These are phyloP conservation scores for Boletus tylopilopsis DNA, from an alignment of 768 basidiomycete species.

Conservation along the genomic window DNA sequence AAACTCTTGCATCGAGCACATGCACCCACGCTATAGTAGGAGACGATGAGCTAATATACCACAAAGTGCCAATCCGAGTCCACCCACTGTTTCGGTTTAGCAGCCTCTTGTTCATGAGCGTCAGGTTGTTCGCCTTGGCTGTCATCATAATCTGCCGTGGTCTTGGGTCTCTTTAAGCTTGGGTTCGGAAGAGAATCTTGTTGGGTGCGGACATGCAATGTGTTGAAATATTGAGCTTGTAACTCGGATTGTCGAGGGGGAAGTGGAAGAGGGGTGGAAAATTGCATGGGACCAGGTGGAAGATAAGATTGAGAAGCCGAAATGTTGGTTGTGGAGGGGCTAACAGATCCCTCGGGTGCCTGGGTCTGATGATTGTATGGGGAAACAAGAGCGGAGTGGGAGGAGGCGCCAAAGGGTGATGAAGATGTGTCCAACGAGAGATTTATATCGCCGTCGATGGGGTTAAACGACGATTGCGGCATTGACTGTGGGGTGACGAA, in stretches of 20 bases:
- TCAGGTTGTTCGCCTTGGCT: conserved; percentile 17
- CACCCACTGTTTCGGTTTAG: conserved; percentile 25
- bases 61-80: not conserved
- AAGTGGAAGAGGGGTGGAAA: conserved; percentile 25
- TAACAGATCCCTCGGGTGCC: conserved; percentile 12
- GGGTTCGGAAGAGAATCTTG: conserved; percentile 1
- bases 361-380: conserved; percentile 17
- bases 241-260: conserved; percentile 29
- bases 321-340: not conserved
- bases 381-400: conserved; percentile 9
- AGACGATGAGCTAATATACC: conserved; percentile 1
- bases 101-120: conserved; percentile 18
- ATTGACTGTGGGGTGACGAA: conserved; percentile 11
- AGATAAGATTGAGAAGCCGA: conserved; percentile 14
- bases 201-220: not conserved
- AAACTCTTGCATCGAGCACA: conserved; percentile 67
- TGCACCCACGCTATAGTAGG: conserved; percentile 45
- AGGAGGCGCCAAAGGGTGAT: conserved; percentile 10
- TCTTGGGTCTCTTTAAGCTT: conserved; percentile 20
- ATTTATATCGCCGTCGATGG: conserved; percentile 2
- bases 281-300: conserved; percentile 30
- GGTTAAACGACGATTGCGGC: conserved; percentile 9
- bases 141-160: conserved; percentile 16
- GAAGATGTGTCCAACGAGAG: conserved; percentile 14
- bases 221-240: conserved; percentile 24